Base-by-base conservation (phyloP, 495 filamentous ascomycete species). In the Penicillium argentinense region DNA sequence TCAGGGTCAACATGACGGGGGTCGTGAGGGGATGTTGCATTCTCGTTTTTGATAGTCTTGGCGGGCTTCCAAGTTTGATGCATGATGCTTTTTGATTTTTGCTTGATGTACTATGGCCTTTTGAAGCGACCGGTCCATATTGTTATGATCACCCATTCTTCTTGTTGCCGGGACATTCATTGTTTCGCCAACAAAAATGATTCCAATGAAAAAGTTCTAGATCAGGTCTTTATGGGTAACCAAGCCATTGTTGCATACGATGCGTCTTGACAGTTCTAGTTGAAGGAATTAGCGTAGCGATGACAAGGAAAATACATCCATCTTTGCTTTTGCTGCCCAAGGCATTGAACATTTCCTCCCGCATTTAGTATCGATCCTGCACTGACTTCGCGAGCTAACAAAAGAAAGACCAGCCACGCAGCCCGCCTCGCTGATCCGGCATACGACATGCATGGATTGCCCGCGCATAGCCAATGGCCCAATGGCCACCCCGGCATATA, bases 41-140 rank as follows among this genome's bases (percentile, higher is more conserved):
- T 39, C 42, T 51, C 47, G 27, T 48, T 42, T 49, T 34, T 43
- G 39, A 59, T 47, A 36, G 32, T 49, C 54, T 62, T 57, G 51
- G 51, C 53, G 45, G 51, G 49, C 43, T 21, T 45, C 42, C 51
- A 56, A 40, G 57, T 54, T 51, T 59, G 21, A 13, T 39, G 30
- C 13, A 13, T 38, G 6, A 25, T 25, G 9, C 25, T 17, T 45
- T 53, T 40, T 45, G 5, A 49, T 59, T 51, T 55, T 47, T 56
- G 30, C 11, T 27, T 57, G 17, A 18, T 18, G 18, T 18, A 21
- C 33, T 36, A 36, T 36, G 14, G 51, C 50, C 47, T 50, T 51
- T 61, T 53, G 54, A 53, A 57, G 57, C 57, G 59, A 58, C 46
- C 47, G 29, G 54, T 60, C 48, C 52, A 61, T 58, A 55, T 57